Evolutionary conservation across 257 asterid species (phyloP).

Genomic region (Gentiana dahurica): DNA sequence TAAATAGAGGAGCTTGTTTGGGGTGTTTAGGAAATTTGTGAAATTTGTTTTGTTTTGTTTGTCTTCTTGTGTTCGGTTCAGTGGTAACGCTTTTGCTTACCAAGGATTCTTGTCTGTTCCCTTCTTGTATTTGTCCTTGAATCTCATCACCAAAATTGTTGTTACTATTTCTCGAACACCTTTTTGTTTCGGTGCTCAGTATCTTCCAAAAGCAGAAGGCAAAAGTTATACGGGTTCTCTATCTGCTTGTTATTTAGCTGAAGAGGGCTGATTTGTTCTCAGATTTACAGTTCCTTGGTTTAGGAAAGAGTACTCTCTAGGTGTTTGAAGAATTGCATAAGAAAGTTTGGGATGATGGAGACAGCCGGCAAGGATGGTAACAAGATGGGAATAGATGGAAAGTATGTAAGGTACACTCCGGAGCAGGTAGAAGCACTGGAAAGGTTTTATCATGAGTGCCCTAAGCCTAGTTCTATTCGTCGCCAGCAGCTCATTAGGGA

Average conservation of each 20-base stretch:
- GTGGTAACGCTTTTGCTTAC: conserved; percentile 18
- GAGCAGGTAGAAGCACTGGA: conserved; percentile 94
- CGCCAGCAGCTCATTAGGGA: conserved; percentile 92
- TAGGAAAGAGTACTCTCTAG: background rate
- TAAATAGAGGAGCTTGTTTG: conserved; percentile 1
- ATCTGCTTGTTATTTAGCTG: background rate
- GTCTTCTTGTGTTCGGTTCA: conserved; percentile 21
- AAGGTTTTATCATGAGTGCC: conserved; percentile 86
- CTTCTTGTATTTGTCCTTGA: conserved; percentile 8
- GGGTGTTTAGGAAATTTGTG: conserved; percentile 12
- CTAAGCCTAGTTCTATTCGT: conserved; percentile 81
- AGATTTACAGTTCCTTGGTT: background rate
- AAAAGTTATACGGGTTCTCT: background rate
- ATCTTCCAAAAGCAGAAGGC: background rate
- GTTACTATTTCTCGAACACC: conserved; percentile 7
- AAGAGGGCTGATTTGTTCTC: background rate
- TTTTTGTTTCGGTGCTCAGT: conserved; percentile 5
- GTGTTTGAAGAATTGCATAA: conserved; percentile 2
- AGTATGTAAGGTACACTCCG: conserved; percentile 75
- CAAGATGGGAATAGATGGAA: conserved; percentile 52
- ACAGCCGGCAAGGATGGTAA: conserved; percentile 68
- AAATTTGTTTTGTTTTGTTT: conserved; percentile 7
- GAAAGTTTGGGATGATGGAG: conserved; percentile 30
- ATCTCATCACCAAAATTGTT: conserved; percentile 4
- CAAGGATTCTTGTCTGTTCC: conserved; percentile 15